Base-by-base conservation (phyloP, 2,329 filamentous ascomycete genomes). In the Trichophaea hybrida region DNA sequence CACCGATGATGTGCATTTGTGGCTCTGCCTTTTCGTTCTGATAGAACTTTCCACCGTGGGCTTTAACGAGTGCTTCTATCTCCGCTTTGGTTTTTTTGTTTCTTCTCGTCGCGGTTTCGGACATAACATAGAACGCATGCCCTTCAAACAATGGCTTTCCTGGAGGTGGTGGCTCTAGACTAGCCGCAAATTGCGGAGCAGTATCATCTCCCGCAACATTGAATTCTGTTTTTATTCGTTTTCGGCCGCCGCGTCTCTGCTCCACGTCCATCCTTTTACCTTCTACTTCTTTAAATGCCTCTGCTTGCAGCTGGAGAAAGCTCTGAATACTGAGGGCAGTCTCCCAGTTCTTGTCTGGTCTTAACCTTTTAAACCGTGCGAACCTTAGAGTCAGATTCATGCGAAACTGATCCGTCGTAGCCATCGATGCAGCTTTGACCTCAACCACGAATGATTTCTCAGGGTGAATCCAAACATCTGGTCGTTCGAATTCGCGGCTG, bases 391-490 rank as follows among this genome's bases (percentile, higher is more conserved):
- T 97, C 62, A 85, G 75, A 1, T 80, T 80, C 13, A 81, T 81
- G 6, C 84, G 83, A 70, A 96, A 97, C 60, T 85, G 82, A 56
- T 90, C 85, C 0, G 86, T 91, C 0, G 76, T 73, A 0, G 79
- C 81, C 0, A 94, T 80, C 17, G 83, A 87, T 0, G 91, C 85
- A 2, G 90, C 93, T 72, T 97, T 98, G 63, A 93, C 86, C 49
- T 86, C 85, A 0, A 98, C 68, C 1, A 98, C 88, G 13, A 98
- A 73, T 0, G 90, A 96, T 62, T 97, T 87, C 56, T 80, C 82
- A 0, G 93, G 89, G 37, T 85, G 83, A 69, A 98, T 97, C 90
- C 90, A 98, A 57, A 90, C 80, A 69, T 98, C 91, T 0, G 93
- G 93, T 51, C 78, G 77, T 71, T 97, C 91, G 63, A 79, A 76